phyloP scores from a whole-genome alignment of 2,329 filamentous ascomycete genomes.

The Exophiala sp. region DNA sequence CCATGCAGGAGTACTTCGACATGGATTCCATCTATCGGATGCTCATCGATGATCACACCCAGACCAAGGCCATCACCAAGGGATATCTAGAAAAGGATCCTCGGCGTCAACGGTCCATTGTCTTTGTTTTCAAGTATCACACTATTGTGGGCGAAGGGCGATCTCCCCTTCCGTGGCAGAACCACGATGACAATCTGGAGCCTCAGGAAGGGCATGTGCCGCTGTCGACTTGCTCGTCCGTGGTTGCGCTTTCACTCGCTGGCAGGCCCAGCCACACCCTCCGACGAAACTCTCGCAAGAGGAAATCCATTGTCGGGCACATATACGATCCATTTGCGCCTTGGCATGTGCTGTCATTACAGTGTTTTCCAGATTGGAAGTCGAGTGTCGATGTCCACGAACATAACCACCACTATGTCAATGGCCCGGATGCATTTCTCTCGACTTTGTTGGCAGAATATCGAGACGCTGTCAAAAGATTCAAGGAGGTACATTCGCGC shows the following conservation, averaged over 20 bases:
- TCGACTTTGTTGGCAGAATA: constrained; percentile 55
- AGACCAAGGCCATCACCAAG: constrained; percentile 42
- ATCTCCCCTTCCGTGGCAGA: constrained; percentile 56
- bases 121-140: constrained; percentile 62
- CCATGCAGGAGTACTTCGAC: constrained; percentile 54
- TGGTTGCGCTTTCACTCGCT: constrained; percentile 53
- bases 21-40: constrained; percentile 56
- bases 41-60: constrained; percentile 46
- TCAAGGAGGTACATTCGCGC: constrained; percentile 51
- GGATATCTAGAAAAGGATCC: constrained; percentile 44
- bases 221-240: constrained; percentile 54
- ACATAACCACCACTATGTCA: constrained; percentile 51
- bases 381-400: constrained; percentile 53
- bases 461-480: constrained; percentile 54
- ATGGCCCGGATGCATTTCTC: constrained; percentile 57
- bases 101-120: constrained; percentile 52
- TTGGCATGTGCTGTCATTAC: constrained; percentile 55
- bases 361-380: constrained; percentile 56
- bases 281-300: constrained; percentile 46
- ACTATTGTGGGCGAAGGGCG: constrained; percentile 54
- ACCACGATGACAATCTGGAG: constrained; percentile 44
- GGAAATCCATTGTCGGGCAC: constrained; percentile 46
- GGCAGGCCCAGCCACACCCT: constrained; percentile 49
- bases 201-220: constrained; percentile 48
- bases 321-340: constrained; percentile 55